Evolutionary conservation across 129 eudicot species (phyloP).

Genomic region (Chrysanthemum makinoi): DNA sequence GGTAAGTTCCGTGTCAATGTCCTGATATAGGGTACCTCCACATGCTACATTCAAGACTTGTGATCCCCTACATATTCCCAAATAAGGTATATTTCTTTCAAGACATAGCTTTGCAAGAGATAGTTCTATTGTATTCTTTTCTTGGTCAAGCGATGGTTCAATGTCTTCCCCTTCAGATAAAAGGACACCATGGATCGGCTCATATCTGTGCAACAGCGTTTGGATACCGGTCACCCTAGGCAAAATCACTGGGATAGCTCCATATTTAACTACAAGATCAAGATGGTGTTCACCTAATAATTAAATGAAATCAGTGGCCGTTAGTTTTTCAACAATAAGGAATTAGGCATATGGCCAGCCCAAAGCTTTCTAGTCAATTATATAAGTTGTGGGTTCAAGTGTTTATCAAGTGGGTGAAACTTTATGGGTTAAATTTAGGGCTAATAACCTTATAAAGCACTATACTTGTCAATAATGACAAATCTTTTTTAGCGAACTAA

Average conservation of each 20-base stretch:
- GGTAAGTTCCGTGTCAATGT: conserved; percentile 61
- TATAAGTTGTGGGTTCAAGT: no score
- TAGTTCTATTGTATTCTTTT: conserved; percentile 75
- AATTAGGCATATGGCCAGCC: no score
- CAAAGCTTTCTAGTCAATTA: no score
- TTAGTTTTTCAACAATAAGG: no score
- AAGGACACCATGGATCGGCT: conserved; percentile 94
- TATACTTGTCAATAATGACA: no score
- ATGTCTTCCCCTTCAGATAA: conserved; percentile 96
- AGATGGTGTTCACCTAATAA: conserved; percentile 89
- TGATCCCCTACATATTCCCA: conserved; percentile 94
- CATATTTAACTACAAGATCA: conserved; percentile 81
- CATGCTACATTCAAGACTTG: conserved; percentile 89
- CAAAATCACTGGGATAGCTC: conserved; percentile 92
- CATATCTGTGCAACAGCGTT: conserved; percentile 69
- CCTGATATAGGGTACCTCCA: conserved; percentile 87
- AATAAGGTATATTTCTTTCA: conserved; percentile 81
- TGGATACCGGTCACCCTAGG: conserved; percentile 87
- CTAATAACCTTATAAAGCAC: no score
- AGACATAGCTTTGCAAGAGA: conserved; percentile 75
- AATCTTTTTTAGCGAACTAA: no score
- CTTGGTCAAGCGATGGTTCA: conserved; percentile 79
- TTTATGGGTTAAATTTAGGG: no score
- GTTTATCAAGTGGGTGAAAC: no score
- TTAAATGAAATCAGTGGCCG: not conserved